Base-by-base conservation (phyloP, 2,329 filamentous ascomycete genomes). In the Colletotrichum orbiculare region DNA sequence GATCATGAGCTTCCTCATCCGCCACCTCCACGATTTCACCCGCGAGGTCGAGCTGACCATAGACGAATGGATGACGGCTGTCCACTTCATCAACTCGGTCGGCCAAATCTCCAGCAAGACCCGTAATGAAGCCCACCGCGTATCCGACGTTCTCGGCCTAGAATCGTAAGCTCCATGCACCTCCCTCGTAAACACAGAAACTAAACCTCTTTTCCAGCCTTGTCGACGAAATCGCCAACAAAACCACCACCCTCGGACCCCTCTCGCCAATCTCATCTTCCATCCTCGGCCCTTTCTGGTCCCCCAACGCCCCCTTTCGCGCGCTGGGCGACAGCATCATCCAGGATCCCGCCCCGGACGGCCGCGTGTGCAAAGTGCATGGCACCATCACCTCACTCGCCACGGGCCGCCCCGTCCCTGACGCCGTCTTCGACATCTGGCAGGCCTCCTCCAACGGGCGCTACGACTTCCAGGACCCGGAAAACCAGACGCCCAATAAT, bases 251-350 rank as follows among this genome's bases (percentile, higher is more conserved):
- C 69, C 87, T 91, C 63, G 83, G 85, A 61, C 82, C 83, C 73
- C 78, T 86, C 67, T 81, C 85, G 66, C 89, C 90, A 50, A 93
- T 91, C n/a, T 91, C 89, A 3, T 91, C 89, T 67, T 85, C 90
- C 64, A 93, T 93, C 73, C 88, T 93, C 66, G 91, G 91, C 2
- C 91, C 91, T 69, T 93, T 93, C 84, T 93, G 90, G 90, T 90
- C 87, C 10, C 90, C 90, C 71, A 84, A 92, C 71, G 89, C 91
- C 2, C 90, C 91, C 38, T 92, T 91, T 86, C 87, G 90, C 49
- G 82, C 88, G 42, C 83, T 87, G 69, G 90, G 90, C 69, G 84
- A 81, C 73, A 83, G 80, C 75, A 90, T 93, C 75, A 89, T 93
- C 72, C 87, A 89, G 74, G 78, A 89, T 75, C 76, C 83, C 66